phyloP scores from a whole-genome alignment of 2,329 filamentous ascomycete genomes.

The Allantophomopsis lycopodina region DNA sequence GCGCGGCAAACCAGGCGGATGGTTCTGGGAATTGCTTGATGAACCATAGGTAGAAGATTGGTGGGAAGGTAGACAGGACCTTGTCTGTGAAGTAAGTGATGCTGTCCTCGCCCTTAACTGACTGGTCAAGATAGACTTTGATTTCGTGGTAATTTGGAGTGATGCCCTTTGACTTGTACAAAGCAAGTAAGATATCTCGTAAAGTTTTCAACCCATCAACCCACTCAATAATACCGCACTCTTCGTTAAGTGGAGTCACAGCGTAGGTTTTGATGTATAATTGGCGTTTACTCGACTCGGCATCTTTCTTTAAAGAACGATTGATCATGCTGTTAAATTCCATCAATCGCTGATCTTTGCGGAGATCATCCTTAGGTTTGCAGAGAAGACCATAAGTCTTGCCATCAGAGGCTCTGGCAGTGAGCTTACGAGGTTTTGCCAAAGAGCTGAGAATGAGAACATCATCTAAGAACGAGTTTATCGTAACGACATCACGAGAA shows the following conservation, averaged over 20 bases:
- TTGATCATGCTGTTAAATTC: conserved; percentile 99
- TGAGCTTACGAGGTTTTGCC: conserved; percentile 83
- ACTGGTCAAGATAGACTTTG: conserved; percentile 49
- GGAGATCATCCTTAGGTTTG: conserved; percentile 95
- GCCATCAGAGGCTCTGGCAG: conserved; percentile 78
- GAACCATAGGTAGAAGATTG: conserved; percentile 89
- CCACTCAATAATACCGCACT: conserved; percentile 97
- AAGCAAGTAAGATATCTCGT: conserved; percentile 72
- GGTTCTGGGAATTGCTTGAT: conserved; percentile 89
- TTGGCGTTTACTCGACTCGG: conserved; percentile 78
- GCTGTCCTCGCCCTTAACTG: conserved; percentile 40
- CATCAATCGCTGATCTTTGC: conserved; percentile 96
- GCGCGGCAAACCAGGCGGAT: conserved; percentile 79
- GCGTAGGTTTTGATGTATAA: conserved; percentile 96
- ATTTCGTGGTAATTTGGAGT: conserved; percentile 56
- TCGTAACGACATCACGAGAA: conserved; percentile 71
- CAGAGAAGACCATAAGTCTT: conserved; percentile 80
- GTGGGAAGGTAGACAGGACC: conserved; percentile 54
- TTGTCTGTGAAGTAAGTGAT: conserved; percentile 57
- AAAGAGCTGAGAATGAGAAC: conserved; percentile 84
- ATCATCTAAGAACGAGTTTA: conserved; percentile 69
- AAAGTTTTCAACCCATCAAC: conserved; percentile 91
- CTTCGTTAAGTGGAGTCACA: conserved; percentile 91
- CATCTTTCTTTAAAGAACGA: conserved; percentile 78
- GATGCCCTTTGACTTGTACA: conserved; percentile 66